Evolutionary conservation across 352 stramenopile species (phyloP).

Genomic region (Aphanomyces euteiches): DNA sequence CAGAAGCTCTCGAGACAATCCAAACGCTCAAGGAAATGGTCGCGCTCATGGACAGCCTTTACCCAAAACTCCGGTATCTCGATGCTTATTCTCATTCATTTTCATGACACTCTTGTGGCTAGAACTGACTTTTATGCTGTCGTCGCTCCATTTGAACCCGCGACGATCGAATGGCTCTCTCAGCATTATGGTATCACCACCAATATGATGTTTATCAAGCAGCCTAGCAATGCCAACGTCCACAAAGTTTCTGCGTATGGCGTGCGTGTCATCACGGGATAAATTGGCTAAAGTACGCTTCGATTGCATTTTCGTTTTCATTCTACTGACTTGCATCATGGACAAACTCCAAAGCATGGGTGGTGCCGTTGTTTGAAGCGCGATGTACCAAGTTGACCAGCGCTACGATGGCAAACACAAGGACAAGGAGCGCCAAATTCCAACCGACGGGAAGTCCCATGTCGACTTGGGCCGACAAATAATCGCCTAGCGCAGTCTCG

Average conservation of each 20-base stretch:
- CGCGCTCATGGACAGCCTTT: constrained; percentile 82
- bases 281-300: not conserved
- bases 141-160: constrained; percentile 57
- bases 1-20: constrained; percentile 25
- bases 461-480: constrained; percentile 23
- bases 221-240: constrained; percentile 83
- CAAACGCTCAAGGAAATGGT: constrained; percentile 41
- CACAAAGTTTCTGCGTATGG: constrained; percentile 85
- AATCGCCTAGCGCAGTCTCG: constrained; percentile 2
- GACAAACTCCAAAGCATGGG: constrained; percentile 12
- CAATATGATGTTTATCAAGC: constrained; percentile 94
- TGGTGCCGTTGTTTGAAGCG: not conserved
- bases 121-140: constrained; percentile 46
- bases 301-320: too few relatives aligned
- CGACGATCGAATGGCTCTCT: constrained; percentile 80
- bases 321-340: constrained; percentile 5
- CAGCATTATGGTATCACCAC: constrained; percentile 64
- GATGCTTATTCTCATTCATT: not conserved
- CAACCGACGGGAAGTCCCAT: constrained; percentile 15
- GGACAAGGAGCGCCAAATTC: constrained; percentile 21
- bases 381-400: constrained; percentile 11
- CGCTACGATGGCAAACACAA: constrained; percentile 10
- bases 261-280: constrained; percentile 85
- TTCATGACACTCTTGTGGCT: not conserved
- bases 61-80: constrained; percentile 84